A percentile compares a stretch with the other conserved stretches of the same genome.
Conservation (phyloP, 73 alveolate species). For the Urostyla sp. region DNA sequence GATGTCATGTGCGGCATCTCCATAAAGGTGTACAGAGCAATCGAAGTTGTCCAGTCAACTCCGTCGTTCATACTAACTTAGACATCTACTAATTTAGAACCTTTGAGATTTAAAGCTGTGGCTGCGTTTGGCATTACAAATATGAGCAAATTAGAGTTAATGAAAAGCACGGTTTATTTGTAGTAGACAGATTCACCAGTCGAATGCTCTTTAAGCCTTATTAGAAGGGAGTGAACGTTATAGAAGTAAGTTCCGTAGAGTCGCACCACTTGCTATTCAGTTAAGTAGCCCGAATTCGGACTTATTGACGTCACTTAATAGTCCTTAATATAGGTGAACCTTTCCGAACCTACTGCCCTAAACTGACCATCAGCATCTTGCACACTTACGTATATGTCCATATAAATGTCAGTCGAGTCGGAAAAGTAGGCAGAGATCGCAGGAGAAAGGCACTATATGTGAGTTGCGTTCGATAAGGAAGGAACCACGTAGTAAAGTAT, state of each 20-base stretch:
- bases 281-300: background rate
- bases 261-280: background rate
- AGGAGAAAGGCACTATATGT: conserved; percentile 14
- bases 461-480: background rate
- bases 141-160: conserved; percentile 32
- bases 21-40: conserved; percentile 9
- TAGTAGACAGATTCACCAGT: background rate
- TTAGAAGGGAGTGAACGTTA: conserved; percentile 14
- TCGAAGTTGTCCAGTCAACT: conserved; percentile 54
- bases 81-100: conserved; percentile 3
- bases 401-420: conserved; percentile 16
- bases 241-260: conserved; percentile 6
- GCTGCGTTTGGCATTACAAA: conserved; percentile 49
- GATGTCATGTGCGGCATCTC: conserved; percentile 62
- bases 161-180: background rate
- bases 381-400: conserved; percentile 1
- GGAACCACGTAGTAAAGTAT: conserved; percentile 6
- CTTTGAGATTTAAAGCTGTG: background rate
- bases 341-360: background rate
- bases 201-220: background rate
- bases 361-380: conserved; percentile 10
- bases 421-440: background rate
- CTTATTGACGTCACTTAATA: background rate
- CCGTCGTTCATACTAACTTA: conserved; percentile 52
- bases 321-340: conserved; percentile 29